Conservation (phyloP, 2,329 filamentous ascomycete genomes). For the Neonectria magnoliae region DNA sequence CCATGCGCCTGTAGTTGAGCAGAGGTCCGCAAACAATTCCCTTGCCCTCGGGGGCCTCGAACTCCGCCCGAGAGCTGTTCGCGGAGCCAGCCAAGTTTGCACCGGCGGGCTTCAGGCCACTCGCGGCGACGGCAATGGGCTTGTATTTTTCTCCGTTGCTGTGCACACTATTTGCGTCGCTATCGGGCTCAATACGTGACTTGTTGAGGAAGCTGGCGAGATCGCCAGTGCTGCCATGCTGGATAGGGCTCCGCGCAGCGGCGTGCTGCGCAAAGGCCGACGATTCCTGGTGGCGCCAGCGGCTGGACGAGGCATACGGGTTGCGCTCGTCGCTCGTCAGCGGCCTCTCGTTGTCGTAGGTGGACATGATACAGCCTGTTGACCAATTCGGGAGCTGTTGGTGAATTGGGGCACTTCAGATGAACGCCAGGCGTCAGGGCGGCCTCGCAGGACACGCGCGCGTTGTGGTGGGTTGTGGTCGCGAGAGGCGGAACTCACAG, state of each 20-base stretch:
- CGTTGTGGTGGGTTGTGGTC: constrained; percentile 24
- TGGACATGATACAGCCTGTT: constrained; percentile 34
- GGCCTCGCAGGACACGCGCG: constrained; percentile 3
- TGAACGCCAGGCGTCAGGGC: not conserved
- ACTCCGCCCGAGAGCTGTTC: constrained; percentile 19
- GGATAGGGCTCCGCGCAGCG: constrained; percentile 45
- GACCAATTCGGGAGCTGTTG: constrained; percentile 11
- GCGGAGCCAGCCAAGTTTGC: constrained; percentile 32
- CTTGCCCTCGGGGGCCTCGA: constrained; percentile 55
- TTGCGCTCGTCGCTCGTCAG: constrained; percentile 53
- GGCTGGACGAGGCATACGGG: constrained; percentile 65
- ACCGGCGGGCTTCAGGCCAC: constrained; percentile 21
- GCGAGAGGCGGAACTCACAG: constrained; percentile 18
- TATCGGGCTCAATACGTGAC: constrained; percentile 58
- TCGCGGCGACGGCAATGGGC: constrained; percentile 61
- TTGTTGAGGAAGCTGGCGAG: constrained; percentile 67
- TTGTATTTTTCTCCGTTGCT: constrained; percentile 52
- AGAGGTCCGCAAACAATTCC: constrained; percentile 78
- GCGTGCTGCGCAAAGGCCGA: constrained; percentile 63
- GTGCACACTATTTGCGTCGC: constrained; percentile 38
- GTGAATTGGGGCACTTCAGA: not conserved
- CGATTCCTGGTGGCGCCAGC: constrained; percentile 74
- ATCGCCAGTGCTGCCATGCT: constrained; percentile 57
- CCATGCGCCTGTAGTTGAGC: constrained; percentile 81
- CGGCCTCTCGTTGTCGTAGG: constrained; percentile 32